phyloP scores from a whole-genome alignment of 129 eudicot genomes.

The Flaveria bidentis region DNA sequence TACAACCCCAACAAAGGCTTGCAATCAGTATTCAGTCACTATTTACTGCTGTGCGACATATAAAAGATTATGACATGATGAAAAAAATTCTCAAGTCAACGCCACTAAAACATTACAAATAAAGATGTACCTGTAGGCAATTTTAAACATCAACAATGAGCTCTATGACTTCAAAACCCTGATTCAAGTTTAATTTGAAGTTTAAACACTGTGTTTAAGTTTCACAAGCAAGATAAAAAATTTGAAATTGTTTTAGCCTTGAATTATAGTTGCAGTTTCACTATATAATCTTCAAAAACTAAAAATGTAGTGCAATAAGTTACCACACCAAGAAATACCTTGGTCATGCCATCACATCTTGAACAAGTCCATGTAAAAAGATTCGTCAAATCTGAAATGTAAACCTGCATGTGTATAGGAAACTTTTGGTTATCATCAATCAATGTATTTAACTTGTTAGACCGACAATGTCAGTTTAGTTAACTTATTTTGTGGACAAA shows the following conservation, averaged over 20 bases:
- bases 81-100: slow-evolving; percentile 8
- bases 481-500: not conserved
- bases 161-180: slow-evolving; percentile 90
- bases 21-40: slow-evolving; percentile 30
- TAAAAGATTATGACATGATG: not conserved
- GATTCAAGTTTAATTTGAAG: slow-evolving; percentile 22
- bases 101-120: slow-evolving; percentile 6
- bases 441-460: not conserved
- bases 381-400: slow-evolving; percentile 76
- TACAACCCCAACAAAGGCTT: slow-evolving; percentile 97
- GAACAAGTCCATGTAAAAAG: slow-evolving; percentile 94
- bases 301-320: not conserved
- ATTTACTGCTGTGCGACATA: slow-evolving; percentile 8
- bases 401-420: slow-evolving; percentile 55
- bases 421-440: not conserved
- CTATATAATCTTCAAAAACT: not conserved
- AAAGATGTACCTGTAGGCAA: slow-evolving; percentile 77
- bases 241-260: not conserved
- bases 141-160: slow-evolving; percentile 80
- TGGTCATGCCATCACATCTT: slow-evolving; percentile 74
- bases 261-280: not conserved
- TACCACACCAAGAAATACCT: slow-evolving; percentile 47
- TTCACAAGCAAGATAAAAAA: slow-evolving; percentile 8
- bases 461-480: not conserved
- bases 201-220: slow-evolving; percentile 1